Evolutionary conservation across 148 eudicot species (phyloP), one percentile per base, ranked within the genome.

Genomic region (Vaccinium vitisidaea): DNA sequence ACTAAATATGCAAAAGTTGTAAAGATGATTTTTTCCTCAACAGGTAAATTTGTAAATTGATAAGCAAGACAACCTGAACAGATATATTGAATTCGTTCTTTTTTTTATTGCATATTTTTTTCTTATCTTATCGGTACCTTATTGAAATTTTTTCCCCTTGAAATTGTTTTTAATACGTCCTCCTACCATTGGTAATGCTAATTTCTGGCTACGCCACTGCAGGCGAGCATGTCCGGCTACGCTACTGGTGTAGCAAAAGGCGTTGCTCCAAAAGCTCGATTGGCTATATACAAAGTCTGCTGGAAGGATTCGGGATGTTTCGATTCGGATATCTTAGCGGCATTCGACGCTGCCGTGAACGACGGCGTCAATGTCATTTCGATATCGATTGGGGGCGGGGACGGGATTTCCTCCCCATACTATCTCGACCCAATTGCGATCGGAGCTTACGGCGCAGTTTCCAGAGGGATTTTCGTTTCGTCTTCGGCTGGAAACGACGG

Each of bases 401-500:
- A 97, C 18, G 98, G 98, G 0, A 89, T 97, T 2, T 94, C 99
- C 1, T 92, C 99, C 2, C 99, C 99, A 0, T 97, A 97, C 83
- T 97, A 97, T 79, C 95, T 97, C 8, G 99, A 97, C 77, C 99
- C 99, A 13, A 97, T 97, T 53, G 99, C 99, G 0, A 97, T 97
- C 75, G 99, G 99, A 21, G 83, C 99, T 1, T 97, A 94, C 43
- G 98, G 96, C 0, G 99, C 99, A 8, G 98, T 90, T 56, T 88
- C 99, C 0, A 86, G 94, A 16, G 99, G 99, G 0, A 91, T 97
- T 0, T 97, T 95, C 52, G 96, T 97, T 0, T 89, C 99, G 0
- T 92, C 98, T 6, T 97, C 99, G 0, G 99, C 98, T 0, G 99
- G 99, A 3, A 97, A 97, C 53, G 99, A 97, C 13, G 99, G 99